A percentile compares a stretch with the other conserved stretches of the same genome.
Conservation (phyloP, 1,284 basidiomycete genomes). For the Coniferiporia weirii region DNA sequence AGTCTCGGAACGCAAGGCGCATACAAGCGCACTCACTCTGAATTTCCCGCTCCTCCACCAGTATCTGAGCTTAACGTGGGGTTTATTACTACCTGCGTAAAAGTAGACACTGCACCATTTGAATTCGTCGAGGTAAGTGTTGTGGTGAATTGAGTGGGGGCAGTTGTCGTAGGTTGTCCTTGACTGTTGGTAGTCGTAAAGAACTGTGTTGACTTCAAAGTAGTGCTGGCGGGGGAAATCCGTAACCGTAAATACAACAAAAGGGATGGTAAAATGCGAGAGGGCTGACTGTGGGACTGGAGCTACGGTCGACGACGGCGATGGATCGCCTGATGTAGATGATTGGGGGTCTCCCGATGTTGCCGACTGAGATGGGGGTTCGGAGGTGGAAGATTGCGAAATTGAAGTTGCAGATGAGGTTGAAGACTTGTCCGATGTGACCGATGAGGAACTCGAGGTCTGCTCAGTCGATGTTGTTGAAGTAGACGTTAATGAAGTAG, state of each 20-base stretch:
- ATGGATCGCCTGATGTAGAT: not conserved
- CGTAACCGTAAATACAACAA: no score
- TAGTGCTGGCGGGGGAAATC: conserved; percentile 37
- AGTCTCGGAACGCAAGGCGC: conserved; percentile 10
- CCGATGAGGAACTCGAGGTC: conserved; percentile 19
- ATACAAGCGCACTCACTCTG: conserved; percentile 38
- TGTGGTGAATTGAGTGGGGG: conserved; percentile 53
- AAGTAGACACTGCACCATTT: conserved; percentile 46
- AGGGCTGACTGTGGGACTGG: conserved; percentile 4
- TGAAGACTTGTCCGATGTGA: conserved; percentile 18
- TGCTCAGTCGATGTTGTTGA: conserved; percentile 21
- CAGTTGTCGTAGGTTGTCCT: conserved; percentile 45
- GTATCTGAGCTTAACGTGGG: conserved; percentile 53
- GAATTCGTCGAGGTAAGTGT: conserved; percentile 48
- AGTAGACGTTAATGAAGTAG: conserved; percentile 21
- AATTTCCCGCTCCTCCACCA: conserved; percentile 28
- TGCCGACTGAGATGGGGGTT: not conserved
- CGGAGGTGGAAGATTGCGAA: conserved; percentile 13
- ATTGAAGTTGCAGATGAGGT: conserved; percentile 17
- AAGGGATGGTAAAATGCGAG: not conserved
- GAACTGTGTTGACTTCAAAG: conserved; percentile 46
- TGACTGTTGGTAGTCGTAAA: conserved; percentile 53
- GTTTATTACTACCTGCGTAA: conserved; percentile 58
- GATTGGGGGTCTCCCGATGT: conserved; percentile 14
- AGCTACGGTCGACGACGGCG: conserved; percentile 11